Base-by-base conservation (phyloP, 192 early-diverging fungal genomes). In the Cetraspora pellucida region DNA sequence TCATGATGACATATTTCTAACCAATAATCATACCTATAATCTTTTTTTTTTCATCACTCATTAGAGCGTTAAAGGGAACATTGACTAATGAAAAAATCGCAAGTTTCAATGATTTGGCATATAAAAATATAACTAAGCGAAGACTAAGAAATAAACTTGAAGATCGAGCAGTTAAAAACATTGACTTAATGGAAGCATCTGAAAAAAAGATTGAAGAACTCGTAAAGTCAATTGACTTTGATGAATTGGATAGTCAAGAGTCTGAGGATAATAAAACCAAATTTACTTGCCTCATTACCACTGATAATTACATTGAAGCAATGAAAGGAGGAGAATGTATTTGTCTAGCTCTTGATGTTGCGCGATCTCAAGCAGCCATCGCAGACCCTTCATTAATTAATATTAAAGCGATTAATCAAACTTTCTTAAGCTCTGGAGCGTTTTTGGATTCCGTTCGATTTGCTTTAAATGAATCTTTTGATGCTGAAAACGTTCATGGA, bases 331-430 rank as follows among this genome's bases (percentile, higher is more conserved):
- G 81, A 1, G 83, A 84, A 57, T 84, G 83, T 63, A 73, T 84
- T 0, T 84, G 83, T 54, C 77, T 84, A 73, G 79, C 83, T 14
- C 43, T 84, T 25, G 83, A 84, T 75, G 75, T 84, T 3, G 75
- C 77, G 23, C 59, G 83, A 55, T 52, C 79, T 2, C 45, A 75
- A 43, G 77, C 77, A 25, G 79, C 83, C 0, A 84, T 84, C 58
- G 83, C 81, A 10, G 83, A 84, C 60, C 76, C 83, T 21, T 80
- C 79, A 43, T 79, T 82, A 71, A 30, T 84, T 46, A 72, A 77
- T 16, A 82, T 84, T 74, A 84, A 84, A 71, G 80, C 77, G 25
- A 84, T 84, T 44, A 82, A 81, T 70, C 83, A 81, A 52, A 75
- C 83, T 5, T 81, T 75, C 16, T 68, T 82, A 55, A 84, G 78